Evolutionary conservation across 345 rosid genomes (phyloP), one percentile per base, ranked within the genome.

Genomic region (Pistacia atlantica): DNA sequence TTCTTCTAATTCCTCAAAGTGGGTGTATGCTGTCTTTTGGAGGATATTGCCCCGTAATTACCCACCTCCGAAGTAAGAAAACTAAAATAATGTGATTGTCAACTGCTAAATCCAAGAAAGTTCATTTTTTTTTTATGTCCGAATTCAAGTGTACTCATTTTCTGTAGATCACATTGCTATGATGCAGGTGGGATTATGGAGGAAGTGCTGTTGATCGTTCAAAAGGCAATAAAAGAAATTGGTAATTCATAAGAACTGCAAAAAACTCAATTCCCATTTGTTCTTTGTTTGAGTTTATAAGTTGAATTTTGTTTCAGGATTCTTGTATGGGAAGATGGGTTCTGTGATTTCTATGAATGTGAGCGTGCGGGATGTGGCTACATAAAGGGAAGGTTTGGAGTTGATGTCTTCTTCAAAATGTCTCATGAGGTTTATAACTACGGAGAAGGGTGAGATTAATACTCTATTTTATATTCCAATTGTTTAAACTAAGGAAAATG

Each of bases 321-420:
- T 76, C 90, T 91, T 76, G 96, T 88, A 45, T 91, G 96, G 96
- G 96, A 91, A 80, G 93, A 89, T 81, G 96, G 93, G 17, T 91
- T 80, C 58, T 91, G 92, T 66, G 93, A 91, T 83, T 85, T 91
- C 83, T 62, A 22, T 61, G 90, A 89, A 84, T 87, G 96, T 58
- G 87, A 88, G 76, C 78, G 80, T 55, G 82, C 78, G 17, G 86
- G 81, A 79, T 78, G 77, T 58, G 93, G 89, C 14, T 75, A 61
- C 75, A 11, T 77, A 48, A 90, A 79, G 65, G 89, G 89, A 42
- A 81, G 85, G 72, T 91, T 91, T 55, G 93, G 93, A 68, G 82
- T 87, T 37, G 90, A 89, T 72, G 81, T 91, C 58, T 91, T 91
- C 90, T 91, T 89, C 85, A 91, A 88, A 87, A 84, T 91, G 93